Percentiles rank a stretch among this genome's conserved stretches.
These are phyloP conservation scores for Sporothrix luriei DNA, from an alignment of 2,329 filamentous ascomycete genomes.

Conservation along the genomic window DNA sequence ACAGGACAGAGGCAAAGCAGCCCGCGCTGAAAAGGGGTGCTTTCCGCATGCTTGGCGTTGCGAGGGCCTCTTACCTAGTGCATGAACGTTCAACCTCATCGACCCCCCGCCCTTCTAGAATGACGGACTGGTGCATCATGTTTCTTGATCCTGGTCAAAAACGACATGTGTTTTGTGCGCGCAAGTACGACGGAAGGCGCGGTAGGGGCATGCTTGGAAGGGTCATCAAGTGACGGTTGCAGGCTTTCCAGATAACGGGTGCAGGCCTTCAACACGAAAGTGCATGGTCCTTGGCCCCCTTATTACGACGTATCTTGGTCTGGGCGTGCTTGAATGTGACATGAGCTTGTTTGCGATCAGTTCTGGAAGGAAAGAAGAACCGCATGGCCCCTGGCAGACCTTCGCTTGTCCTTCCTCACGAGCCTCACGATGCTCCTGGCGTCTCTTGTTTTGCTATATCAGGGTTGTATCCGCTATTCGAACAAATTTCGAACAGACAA, in stretches of 20 bases:
- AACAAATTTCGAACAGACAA: constrained; percentile 18
- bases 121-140: constrained; percentile 25
- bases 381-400: not conserved
- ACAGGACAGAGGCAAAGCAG: not conserved
- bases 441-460: constrained; percentile 1
- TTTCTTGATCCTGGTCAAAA: constrained; percentile 9
- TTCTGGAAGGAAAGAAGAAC: constrained; percentile 13
- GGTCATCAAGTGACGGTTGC: not conserved
- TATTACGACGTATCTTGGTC: not conserved
- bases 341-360: constrained; percentile 8
- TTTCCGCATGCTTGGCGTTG: not conserved
- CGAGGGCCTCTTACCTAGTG: not conserved
- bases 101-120: constrained; percentile 5
- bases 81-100: constrained; percentile 4
- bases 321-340: not conserved
- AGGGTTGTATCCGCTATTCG: constrained; percentile 24
- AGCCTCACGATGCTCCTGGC: not conserved
- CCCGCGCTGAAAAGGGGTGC: not conserved
- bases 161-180: not conserved
- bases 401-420: not conserved
- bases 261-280: constrained; percentile 11
- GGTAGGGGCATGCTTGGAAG: not conserved
- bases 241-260: not conserved
- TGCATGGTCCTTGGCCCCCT: constrained; percentile 1
- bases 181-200: not conserved